Percentiles rank a stretch among this genome's conserved stretches.
phyloP scores from a whole-genome alignment of 2,329 filamentous ascomycete genomes.

The Xylaria sp. region DNA sequence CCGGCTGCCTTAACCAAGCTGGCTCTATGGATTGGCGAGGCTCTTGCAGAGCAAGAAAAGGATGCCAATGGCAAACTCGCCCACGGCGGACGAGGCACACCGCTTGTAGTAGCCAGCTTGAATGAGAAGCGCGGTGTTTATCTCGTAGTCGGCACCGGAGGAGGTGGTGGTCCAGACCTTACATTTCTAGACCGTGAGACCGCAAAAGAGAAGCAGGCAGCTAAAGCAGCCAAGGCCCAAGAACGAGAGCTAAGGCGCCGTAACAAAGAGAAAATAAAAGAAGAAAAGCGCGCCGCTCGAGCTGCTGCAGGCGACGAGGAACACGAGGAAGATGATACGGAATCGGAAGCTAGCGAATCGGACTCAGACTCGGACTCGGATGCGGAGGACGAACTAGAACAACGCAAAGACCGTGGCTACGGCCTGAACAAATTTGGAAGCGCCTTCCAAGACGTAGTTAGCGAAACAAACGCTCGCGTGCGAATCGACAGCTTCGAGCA shows the following conservation, averaged over 20 bases:
- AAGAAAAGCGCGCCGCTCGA: constrained; percentile 70
- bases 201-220: constrained; percentile 70
- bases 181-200: constrained; percentile 75
- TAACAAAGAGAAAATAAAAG: constrained; percentile 68
- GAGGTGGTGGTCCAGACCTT: constrained; percentile 80
- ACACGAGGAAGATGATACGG: constrained; percentile 61
- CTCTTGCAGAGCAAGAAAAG: constrained; percentile 87
- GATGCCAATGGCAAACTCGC: constrained; percentile 76
- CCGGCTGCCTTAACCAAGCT: constrained; percentile 93
- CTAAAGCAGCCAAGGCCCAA: constrained; percentile 71
- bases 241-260: constrained; percentile 68
- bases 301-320: constrained; percentile 62
- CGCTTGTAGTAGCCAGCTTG: constrained; percentile 88
- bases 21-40: constrained; percentile 93
- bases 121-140: constrained; percentile 91
- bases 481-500: constrained; percentile 97
- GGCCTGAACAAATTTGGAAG: constrained; percentile 91
- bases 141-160: constrained; percentile 91
- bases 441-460: constrained; percentile 94
- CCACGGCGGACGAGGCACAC: constrained; percentile 78
- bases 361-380: constrained; percentile 57
- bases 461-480: constrained; percentile 88
- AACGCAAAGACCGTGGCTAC: constrained; percentile 70
- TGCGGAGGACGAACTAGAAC: constrained; percentile 67
- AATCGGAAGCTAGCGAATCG: constrained; percentile 65